Percentiles rank a stretch among this genome's conserved stretches.
These are phyloP conservation scores for Leishmania mexicana DNA, from an alignment of 208 protist species.

Conservation along the genomic window DNA sequence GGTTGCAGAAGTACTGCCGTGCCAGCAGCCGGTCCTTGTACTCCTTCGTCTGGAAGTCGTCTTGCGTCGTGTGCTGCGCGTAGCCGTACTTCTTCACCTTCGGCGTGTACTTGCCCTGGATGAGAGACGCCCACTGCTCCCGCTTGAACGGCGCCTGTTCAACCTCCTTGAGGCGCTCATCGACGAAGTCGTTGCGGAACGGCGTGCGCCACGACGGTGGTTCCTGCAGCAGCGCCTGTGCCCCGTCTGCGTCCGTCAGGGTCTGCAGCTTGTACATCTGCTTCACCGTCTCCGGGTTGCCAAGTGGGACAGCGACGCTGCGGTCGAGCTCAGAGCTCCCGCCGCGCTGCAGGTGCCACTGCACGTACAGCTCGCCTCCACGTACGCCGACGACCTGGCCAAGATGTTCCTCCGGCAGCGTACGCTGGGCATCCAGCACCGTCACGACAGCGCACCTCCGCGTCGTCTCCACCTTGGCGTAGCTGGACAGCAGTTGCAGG, in stretches of 20 bases:
- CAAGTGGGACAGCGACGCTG: constrained; percentile 74
- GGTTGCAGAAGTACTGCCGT: constrained; percentile 85
- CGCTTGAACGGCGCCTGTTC: constrained; percentile 72
- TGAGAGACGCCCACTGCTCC: constrained; percentile 81
- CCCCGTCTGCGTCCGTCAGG: constrained; percentile 18
- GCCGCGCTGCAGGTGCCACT: constrained; percentile 74
- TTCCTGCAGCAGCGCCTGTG: constrained; percentile 60
- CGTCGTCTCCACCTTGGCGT: constrained; percentile 32
- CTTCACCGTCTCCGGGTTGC: constrained; percentile 44
- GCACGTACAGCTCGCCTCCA: constrained; percentile 71
- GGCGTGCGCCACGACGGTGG: constrained; percentile 90
- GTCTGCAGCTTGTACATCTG: constrained; percentile 41
- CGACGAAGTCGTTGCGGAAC: constrained; percentile 90
- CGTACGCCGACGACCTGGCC: constrained; percentile 87
- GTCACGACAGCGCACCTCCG: constrained; percentile 38
- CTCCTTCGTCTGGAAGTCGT: constrained; percentile 93
- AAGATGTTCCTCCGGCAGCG: constrained; percentile 63
- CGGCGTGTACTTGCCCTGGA: constrained; percentile 83
- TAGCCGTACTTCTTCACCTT: constrained; percentile 89
- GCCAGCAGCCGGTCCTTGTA: constrained; percentile 86
- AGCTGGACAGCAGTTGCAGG: constrained; percentile 54
- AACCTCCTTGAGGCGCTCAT: constrained; percentile 77
- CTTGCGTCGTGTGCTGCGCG: constrained; percentile 84
- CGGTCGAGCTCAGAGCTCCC: constrained; percentile 56
- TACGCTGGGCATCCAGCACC: constrained; percentile 53